Conservation (phyloP, 805 yeast genomes). For the Lipomyces spencermartinsiae region DNA sequence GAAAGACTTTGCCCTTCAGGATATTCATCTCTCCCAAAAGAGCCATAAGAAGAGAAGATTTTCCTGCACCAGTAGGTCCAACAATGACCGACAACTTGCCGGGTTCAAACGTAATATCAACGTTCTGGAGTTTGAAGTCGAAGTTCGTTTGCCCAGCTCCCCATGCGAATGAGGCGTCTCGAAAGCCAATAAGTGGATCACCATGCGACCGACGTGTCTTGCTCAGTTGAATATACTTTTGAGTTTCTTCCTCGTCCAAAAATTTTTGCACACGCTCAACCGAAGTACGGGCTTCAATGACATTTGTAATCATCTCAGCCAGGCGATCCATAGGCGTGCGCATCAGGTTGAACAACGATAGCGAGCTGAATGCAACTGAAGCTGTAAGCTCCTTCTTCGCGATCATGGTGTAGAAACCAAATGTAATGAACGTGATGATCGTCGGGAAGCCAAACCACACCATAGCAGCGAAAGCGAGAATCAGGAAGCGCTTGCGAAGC, state of each 20-base stretch:
- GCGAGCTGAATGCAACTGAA: conserved; percentile 91
- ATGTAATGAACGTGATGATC: conserved; percentile 77
- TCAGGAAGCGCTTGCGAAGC: conserved; percentile 62
- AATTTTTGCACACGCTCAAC: conserved; percentile 85
- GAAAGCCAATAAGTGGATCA: conserved; percentile 76
- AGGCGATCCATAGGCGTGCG: conserved; percentile 89
- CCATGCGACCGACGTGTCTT: conserved; percentile 54
- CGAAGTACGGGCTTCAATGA: conserved; percentile 90
- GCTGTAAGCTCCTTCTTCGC: conserved; percentile 78
- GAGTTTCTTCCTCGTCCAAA: conserved; percentile 79
- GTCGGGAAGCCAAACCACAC: conserved; percentile 77
- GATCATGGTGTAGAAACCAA: conserved; percentile 77
- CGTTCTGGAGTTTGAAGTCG: conserved; percentile 78
- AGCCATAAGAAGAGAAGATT: conserved; percentile 88
- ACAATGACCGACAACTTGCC: conserved; percentile 89
- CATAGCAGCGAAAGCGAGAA: conserved; percentile 61
- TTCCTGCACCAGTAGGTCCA: conserved; percentile 98
- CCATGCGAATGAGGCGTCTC: conserved; percentile 80
- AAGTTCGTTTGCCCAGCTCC: conserved; percentile 53
- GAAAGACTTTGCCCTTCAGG: conserved; percentile 41
- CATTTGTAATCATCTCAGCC: conserved; percentile 85
- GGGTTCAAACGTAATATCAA: conserved; percentile 69
- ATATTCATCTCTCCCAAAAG: conserved; percentile 92
- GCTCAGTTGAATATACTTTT: conserved; percentile 79
- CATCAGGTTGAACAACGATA: conserved; percentile 83